These are phyloP conservation scores for Earliella scabrosa DNA, from an alignment of 1,284 basidiomycete genomes.

Conservation along the genomic window DNA sequence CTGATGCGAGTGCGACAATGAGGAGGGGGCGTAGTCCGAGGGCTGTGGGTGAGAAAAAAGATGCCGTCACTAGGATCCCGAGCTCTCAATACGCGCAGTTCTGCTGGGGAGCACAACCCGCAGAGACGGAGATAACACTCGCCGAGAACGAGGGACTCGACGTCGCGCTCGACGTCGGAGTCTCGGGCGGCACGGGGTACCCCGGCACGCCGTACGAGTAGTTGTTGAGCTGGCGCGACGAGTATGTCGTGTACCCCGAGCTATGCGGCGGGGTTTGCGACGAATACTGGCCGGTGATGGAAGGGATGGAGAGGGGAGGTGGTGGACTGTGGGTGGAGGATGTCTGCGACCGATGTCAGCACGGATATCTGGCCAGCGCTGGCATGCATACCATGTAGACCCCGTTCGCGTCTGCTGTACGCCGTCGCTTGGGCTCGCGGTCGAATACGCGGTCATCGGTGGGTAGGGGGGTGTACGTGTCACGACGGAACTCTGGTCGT, in stretches of 20 bases:
- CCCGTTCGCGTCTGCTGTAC: constrained; percentile 53
- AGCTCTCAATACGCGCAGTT: constrained; percentile 38
- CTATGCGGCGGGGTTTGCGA: constrained; percentile 19
- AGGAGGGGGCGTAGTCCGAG: constrained; percentile 47
- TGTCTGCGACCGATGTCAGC: constrained; percentile 1
- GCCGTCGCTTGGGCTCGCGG: constrained; percentile 65
- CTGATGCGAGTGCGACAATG: constrained; percentile 23
- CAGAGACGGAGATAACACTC: constrained; percentile 58
- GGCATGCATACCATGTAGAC: constrained; percentile 56
- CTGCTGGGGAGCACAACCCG: constrained; percentile 31
- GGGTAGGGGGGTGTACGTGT: constrained; percentile 12
- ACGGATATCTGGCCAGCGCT: neutral
- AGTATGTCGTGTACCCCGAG: constrained; percentile 1
- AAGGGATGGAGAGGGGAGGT: constrained; percentile 64
- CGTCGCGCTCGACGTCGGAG: constrained; percentile 73
- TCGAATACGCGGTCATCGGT: constrained; percentile 45
- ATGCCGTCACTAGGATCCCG: constrained; percentile 52
- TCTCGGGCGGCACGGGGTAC: constrained; percentile 62
- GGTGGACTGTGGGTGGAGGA: constrained; percentile 45
- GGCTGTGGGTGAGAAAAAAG: constrained; percentile 55
- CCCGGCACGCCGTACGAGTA: constrained; percentile 50
- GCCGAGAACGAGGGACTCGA: constrained; percentile 80
- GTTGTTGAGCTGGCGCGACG: constrained; percentile 33
- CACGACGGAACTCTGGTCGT: constrained; percentile 30
- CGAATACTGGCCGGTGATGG: constrained; percentile 36